Base-by-base conservation (phyloP, 1,139 yeast species). In the Schwanniomyces etchellsii region DNA sequence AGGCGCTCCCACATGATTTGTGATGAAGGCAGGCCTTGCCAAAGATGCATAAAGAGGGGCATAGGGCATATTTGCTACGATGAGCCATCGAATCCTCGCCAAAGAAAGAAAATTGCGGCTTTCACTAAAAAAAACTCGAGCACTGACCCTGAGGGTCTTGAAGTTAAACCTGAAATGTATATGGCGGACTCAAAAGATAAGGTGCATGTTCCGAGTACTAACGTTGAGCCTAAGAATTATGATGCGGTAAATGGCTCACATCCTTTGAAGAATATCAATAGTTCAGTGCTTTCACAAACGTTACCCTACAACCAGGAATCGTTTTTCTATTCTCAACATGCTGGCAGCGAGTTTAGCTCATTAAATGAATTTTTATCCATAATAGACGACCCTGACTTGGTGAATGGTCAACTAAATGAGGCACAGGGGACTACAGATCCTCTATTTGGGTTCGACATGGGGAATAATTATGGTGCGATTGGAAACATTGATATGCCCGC, bases 1-100 rank as follows among this genome's bases (percentile, higher is more conserved):
- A 72, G 96, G 29, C 64, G 97, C 28, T 85, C 96, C 1, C 97
- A 89, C 53, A 86, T 89, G 93, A 84, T 88, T 20, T 89, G 97
- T 57, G 96, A 88, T 51, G 81, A 77, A 26, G 64, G 76, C 10
- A 64, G 96, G 35, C 97, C 97, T 2, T 89, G 97, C 52, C 74
- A 79, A 32, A 63, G 96, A 31, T 89, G 97, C 56, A 70, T 88
- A 14, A 85, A 84, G 52, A 64, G 97, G 40, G 86, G 85, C 26
- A 89, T 89, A 27, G 93, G 93, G 5, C 95, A 88, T 55, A 57
- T 89, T 25, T 89, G 97, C 48, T 85, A 80, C 39, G 95, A 85
- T 47, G 94, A 83, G 47, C 80, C 81, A 2, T 57, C 74, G 4
- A 62, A 63, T 37, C 42, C 60, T 18, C 54, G 72, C 28, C 71